Base-by-base conservation (phyloP, 108 stramenopile genomes). In the Cyclostephanos invisitatus region DNA sequence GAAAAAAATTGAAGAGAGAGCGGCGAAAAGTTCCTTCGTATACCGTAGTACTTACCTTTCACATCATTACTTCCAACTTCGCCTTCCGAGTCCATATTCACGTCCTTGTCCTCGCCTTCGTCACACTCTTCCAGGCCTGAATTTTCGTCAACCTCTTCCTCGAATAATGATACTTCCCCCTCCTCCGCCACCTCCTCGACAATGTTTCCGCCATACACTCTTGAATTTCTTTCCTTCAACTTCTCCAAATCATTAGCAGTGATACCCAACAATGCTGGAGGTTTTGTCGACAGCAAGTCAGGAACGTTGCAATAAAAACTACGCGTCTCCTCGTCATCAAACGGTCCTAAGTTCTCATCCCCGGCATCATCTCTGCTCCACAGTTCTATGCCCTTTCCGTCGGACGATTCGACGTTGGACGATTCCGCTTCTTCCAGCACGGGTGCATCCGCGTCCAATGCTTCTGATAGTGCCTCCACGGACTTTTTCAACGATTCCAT, bases 221-320 rank as follows among this genome's bases (percentile, higher is more conserved):
- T 57, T 55, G 58, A 47, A 64, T 91, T 90, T 27, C 88, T 88
- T 27, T 78, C 83, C 50, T 87, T 91, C 24, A 84, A 77, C 35
- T 81, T 80, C 71, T 91, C 93, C 18, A 96, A 83, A 25, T 95
- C 87, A 36, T 89, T 87, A 46, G 77, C 81, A 22, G 48, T 85
- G 27, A 96, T 64, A 6, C 96, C 96, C 53, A 98, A 75, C 38
- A 96, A 72, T 47, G 90, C 87, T 8, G 95, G 87, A 18, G 98
- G 98, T 51, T 96, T 88, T 9, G 90, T 94, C 15, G 87, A 81
- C 28, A 98, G 81, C 8, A 97, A 83, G 62, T 97, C 96, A 20
- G 98, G 96, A 62, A 97, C 82, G 71, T 96, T 96, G 63, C 91
- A 91, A 73, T 98, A 98, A 85, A 98, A 98, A 4, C 78, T 75